Conservation (phyloP, 2,329 filamentous ascomycete species). For the Lachnellula subtilissima region DNA sequence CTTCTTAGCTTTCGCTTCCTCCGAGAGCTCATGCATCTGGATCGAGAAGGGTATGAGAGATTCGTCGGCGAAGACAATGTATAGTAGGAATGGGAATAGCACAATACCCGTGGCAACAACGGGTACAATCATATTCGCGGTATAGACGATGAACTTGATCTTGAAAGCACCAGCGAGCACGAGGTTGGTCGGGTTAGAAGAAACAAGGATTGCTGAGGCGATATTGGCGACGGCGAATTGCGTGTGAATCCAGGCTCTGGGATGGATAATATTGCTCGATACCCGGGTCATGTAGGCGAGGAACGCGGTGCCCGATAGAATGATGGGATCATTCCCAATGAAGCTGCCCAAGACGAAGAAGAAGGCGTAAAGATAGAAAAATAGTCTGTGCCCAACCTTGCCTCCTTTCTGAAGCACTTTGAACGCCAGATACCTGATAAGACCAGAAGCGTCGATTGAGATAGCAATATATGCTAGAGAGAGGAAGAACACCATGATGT, state of each 20-base stretch:
- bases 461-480: conserved; percentile 73
- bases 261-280: conserved; percentile 66
- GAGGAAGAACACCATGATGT: conserved; percentile 72
- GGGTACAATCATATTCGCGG: conserved; percentile 72
- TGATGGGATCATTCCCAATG: conserved; percentile 72
- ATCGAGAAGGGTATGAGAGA: conserved; percentile 61
- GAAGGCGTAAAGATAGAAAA: conserved; percentile 69
- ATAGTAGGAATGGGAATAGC: conserved; percentile 65
- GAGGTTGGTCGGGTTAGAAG: conserved; percentile 72
- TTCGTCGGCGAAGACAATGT: conserved; percentile 62
- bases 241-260: conserved; percentile 67
- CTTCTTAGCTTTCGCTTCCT: conserved; percentile 47
- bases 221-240: conserved; percentile 72
- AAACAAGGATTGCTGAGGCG: conserved; percentile 69
- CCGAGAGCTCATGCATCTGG: conserved; percentile 62
- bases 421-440: conserved; percentile 67
- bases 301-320: conserved; percentile 69
- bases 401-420: conserved; percentile 65
- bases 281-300: conserved; percentile 73
- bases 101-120: conserved; percentile 63
- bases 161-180: conserved; percentile 68
- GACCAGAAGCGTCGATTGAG: conserved; percentile 69
- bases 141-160: conserved; percentile 69
- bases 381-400: conserved; percentile 60
- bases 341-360: conserved; percentile 64